Base-by-base conservation (phyloP, 1,139 yeast species). In the Pichia sp. region DNA sequence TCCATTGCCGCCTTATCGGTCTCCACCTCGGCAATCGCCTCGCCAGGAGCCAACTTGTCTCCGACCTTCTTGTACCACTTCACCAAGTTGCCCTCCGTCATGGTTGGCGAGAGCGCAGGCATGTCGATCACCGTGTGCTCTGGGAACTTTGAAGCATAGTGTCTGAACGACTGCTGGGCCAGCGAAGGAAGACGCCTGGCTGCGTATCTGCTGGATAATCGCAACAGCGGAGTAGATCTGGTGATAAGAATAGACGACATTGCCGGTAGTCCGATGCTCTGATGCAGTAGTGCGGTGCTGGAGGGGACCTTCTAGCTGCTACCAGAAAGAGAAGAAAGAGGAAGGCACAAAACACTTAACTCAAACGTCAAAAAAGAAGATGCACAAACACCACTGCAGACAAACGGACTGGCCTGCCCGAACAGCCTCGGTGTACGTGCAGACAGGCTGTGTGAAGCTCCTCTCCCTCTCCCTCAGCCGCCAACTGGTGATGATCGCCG, bases 1-100 rank as follows among this genome's bases (percentile, higher is more conserved):
- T 95, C 99, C 97, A 93, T 93, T 61, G 92, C 87, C 56, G 99
- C 99, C 79, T 93, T 93, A 73, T 93, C 99, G 62, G 99, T 93
- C 76, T 93, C 99, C 62, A 93, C 87, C 74, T 93, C 99, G 56
- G 97, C 97, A 64, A 93, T 82, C 54, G 95, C 85, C 70, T 92
- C 97, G 72, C 99, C 98, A 31, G 97, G 95, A 31, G 79, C 65
- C 64, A 93, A 81, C 72, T 82, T 74, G 70, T 93, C 98, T 68
- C 99, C 99, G 52, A 85, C 90, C 53, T 81, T 75, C 76, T 90
- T 92, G 68, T 84, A 80, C 98, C 98, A 93, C 57, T 82, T 78
- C 50, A 92, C 93, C 62, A 93, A 78, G 71, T 84, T 86, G 70
- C 99, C 99, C 70, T 87, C 93, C 59, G 97, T 87, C 99, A 93